Conservation (phyloP, 2,329 filamentous ascomycete genomes). For the Grosmannia serpens region DNA sequence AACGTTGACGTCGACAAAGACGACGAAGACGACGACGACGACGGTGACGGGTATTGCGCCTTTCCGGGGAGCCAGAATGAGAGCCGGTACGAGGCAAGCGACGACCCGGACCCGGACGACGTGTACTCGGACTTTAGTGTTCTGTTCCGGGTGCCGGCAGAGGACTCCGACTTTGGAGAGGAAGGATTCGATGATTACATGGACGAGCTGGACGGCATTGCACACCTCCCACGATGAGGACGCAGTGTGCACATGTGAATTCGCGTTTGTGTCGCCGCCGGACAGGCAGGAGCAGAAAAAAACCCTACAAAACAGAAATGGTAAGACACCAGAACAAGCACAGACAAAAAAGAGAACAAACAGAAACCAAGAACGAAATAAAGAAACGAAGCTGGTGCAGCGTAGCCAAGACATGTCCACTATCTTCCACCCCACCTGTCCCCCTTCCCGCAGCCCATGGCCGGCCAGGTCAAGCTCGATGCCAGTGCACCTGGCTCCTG, state of each 20-base stretch:
- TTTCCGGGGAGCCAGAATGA: conserved; percentile 36
- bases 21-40: conserved; percentile 13
- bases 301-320: neutral
- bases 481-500: neutral
- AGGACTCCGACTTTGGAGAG: conserved; percentile 18
- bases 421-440: neutral
- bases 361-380: neutral
- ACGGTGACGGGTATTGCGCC: conserved; percentile 33
- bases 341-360: too few species aligned
- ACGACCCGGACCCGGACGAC: conserved; percentile 23
- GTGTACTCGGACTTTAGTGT: conserved; percentile 45
- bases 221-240: conserved; percentile 23
- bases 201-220: conserved; percentile 44
- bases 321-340: too few species aligned
- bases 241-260: neutral
- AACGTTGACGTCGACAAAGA: neutral
- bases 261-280: neutral
- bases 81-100: conserved; percentile 28
- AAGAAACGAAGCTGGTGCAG: neutral
- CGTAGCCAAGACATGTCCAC: too few species aligned
- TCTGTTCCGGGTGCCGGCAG: conserved; percentile 29
- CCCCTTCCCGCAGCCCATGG: neutral
- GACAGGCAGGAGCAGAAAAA: neutral
- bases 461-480: neutral
- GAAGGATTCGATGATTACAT: conserved; percentile 40